Base-by-base conservation (phyloP, 1,284 basidiomycete species). In the Irpex lacteus region DNA sequence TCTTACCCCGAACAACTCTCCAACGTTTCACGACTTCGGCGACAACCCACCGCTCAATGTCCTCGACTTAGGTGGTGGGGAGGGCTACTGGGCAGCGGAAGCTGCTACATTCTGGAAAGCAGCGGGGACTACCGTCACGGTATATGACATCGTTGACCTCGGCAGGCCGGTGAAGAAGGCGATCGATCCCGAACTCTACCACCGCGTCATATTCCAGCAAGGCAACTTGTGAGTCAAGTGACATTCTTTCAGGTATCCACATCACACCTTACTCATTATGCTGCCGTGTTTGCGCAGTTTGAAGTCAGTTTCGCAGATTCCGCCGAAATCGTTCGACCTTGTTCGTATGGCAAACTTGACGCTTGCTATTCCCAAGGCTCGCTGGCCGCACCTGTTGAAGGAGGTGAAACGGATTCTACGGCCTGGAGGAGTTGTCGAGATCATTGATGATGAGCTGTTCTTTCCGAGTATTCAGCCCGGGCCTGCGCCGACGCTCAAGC, bases 21-120 rank as follows among this genome's bases (percentile, higher is more conserved):
- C 88, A 0, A 83, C 82, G 4, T 91, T 92, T 69, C 79, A 84
- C 62, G 76, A 84, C 66, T 86, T 83, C 67, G 75, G 78, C n/a
- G 78, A 79, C 52, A 78, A 76, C 32, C 79, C 80, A 11, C 89
- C 89, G 1, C 68, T 72, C 1, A 75, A 76, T n/a, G 84, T 88
- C 34, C 80, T 92, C 8, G 90, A 92, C 70, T 75, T 92, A 15
- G 90, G 90, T 5, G 91, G 89, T 74, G 90, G 90, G 4, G 70
- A 81, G 60, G 90, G 90, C 0, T 70, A 81, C 52, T 92, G 90
- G 90, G 78, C 85, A 1, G 67, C 84, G 0, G 78, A 85, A 53
- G 86, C 89, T 2, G 83, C 88, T 6, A 76, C 71, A 18, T 70
- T 76, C n/a, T 92, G 90, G 90, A 81, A 78, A 40, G 73, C 78